phyloP scores from a whole-genome alignment of 371 early-diverging fungal genomes.

The Rhizopus stolonifer region DNA sequence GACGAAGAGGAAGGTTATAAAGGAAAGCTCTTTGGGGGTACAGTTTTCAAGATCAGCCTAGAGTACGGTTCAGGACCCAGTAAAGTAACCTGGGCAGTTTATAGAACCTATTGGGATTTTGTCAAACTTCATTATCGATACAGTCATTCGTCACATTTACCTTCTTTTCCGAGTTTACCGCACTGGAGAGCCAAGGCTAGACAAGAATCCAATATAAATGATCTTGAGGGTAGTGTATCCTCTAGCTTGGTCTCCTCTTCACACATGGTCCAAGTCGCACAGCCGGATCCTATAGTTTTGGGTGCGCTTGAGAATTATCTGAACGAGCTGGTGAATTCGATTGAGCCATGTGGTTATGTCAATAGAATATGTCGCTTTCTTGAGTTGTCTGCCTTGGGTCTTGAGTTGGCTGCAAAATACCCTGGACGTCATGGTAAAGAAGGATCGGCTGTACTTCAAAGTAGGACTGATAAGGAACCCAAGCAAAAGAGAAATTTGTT shows the following conservation, averaged over 20 bases:
- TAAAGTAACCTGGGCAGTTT: conserved; percentile 45
- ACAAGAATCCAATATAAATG: too few relatives aligned
- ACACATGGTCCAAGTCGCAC: conserved; percentile 16
- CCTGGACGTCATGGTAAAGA: conserved; percentile 64
- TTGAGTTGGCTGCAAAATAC: conserved; percentile 35
- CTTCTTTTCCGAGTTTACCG: conserved; percentile 49
- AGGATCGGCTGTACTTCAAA: conserved; percentile 43
- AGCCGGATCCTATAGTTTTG: conserved; percentile 32
- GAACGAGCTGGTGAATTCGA: conserved; percentile 38
- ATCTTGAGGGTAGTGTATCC: too few relatives aligned
- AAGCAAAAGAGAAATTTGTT: conserved; percentile 11
- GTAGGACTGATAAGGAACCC: conserved; percentile 27
- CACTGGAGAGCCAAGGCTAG: too few relatives aligned
- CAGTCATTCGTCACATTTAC: conserved; percentile 35
- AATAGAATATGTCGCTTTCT: conserved; percentile 58
- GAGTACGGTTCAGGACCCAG: conserved; percentile 22
- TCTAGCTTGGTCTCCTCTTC: conserved; percentile 4
- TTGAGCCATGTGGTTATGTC: conserved; percentile 38
- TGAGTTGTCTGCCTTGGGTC: conserved; percentile 54
- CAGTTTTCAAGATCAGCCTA: conserved; percentile 18
- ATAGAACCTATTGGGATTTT: conserved; percentile 58
- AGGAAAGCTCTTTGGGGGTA: conserved; percentile 6
- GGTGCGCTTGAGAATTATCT: conserved; percentile 54
- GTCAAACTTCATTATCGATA: conserved; percentile 54
- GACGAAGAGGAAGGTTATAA: conserved; percentile 1